phyloP scores from a whole-genome alignment of 495 filamentous ascomycete species.

The Penicillium maclennaniae region DNA sequence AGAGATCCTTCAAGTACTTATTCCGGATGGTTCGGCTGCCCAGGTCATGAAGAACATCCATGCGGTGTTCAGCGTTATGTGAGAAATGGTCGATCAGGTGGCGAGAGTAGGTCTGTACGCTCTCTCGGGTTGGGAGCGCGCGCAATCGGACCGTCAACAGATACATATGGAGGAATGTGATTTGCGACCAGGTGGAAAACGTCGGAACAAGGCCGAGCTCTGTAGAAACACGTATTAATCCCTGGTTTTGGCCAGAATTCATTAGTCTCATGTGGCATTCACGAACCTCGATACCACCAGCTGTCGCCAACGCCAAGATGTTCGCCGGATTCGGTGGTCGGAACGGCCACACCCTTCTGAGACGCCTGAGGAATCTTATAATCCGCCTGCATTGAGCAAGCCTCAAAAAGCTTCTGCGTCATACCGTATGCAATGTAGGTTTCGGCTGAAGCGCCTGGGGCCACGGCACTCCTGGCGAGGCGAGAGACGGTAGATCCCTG shows the following conservation, averaged over 20 bases:
- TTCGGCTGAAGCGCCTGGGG: slow-evolving; percentile 48
- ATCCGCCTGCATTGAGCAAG: slow-evolving; percentile 69
- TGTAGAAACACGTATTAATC: slow-evolving; percentile 10
- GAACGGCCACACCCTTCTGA: slow-evolving; percentile 52
- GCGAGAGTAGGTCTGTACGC: slow-evolving; percentile 60
- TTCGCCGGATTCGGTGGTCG: slow-evolving; percentile 65
- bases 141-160: slow-evolving; percentile 84
- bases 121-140: slow-evolving; percentile 58
- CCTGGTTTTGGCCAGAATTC: not conserved
- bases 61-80: slow-evolving; percentile 81
- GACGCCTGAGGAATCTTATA: slow-evolving; percentile 63
- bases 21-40: slow-evolving; percentile 62
- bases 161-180: slow-evolving; percentile 95
- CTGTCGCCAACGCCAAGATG: slow-evolving; percentile 71
- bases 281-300: slow-evolving; percentile 77
- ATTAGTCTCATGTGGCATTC: not conserved
- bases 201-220: slow-evolving; percentile 68
- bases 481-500: slow-evolving; percentile 23
- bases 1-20: slow-evolving; percentile 87
- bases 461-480: slow-evolving; percentile 31
- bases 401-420: slow-evolving; percentile 73
- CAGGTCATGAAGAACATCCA: slow-evolving; percentile 70
- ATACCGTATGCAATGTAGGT: slow-evolving; percentile 73
- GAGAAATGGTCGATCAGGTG: slow-evolving; percentile 91
- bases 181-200: slow-evolving; percentile 92